These are phyloP conservation scores for Tirmania nivea DNA, from an alignment of 495 filamentous ascomycete species.

Conservation along the genomic window DNA sequence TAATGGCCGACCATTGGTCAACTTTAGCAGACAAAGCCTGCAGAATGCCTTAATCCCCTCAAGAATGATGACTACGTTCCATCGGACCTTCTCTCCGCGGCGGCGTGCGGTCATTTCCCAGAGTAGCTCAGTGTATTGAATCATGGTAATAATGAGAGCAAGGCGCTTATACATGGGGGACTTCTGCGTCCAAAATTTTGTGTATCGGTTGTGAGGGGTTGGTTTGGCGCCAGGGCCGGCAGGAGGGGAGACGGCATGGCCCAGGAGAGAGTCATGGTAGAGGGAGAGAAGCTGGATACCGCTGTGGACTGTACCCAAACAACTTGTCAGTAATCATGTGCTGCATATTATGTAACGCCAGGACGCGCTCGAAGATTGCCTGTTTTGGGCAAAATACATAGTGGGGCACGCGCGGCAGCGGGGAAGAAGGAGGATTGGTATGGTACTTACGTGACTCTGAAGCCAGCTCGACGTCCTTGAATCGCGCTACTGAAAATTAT, in stretches of 20 bases:
- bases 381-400: no score
- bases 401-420: no score
- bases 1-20: slow-evolving; percentile 69
- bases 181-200: slow-evolving; percentile 61
- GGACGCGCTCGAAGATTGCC: no score
- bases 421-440: not conserved
- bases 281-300: slow-evolving; percentile 73
- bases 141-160: slow-evolving; percentile 61
- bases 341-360: no score
- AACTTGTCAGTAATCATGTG: no score
- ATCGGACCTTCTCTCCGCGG: slow-evolving; percentile 53
- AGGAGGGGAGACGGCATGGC: slow-evolving; percentile 31
- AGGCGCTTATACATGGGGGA: slow-evolving; percentile 54
- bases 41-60: slow-evolving; percentile 77
- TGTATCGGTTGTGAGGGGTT: slow-evolving; percentile 70
- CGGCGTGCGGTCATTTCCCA: slow-evolving; percentile 68
- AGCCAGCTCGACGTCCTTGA: slow-evolving; percentile 78
- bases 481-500: slow-evolving; percentile 38
- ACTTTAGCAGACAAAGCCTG: slow-evolving; percentile 54
- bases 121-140: slow-evolving; percentile 78
- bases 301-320: slow-evolving; percentile 39
- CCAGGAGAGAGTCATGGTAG: slow-evolving; percentile 82
- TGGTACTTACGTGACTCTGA: slow-evolving; percentile 43
- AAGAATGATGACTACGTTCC: slow-evolving; percentile 73
- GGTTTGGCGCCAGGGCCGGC: slow-evolving; percentile 29